These are phyloP conservation scores for Aspergillus luchuensis DNA, from an alignment of 2,329 filamentous ascomycete species.

Conservation along the genomic window DNA sequence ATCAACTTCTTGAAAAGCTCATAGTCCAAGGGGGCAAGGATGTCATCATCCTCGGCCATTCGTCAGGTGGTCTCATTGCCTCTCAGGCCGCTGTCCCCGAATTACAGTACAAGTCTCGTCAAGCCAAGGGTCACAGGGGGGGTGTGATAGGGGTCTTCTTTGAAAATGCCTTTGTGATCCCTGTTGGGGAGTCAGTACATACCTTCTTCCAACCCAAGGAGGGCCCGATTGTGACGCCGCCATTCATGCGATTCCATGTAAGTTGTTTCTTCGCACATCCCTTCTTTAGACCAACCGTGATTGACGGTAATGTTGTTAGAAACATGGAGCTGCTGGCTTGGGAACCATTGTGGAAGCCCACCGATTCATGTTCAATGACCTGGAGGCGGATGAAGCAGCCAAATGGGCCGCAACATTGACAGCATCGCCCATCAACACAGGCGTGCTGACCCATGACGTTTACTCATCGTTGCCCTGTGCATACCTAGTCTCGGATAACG, in stretches of 20 bases:
- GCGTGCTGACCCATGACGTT: conserved; percentile 34
- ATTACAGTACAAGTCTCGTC: conserved; percentile 27
- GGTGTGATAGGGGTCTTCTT: conserved; percentile 35
- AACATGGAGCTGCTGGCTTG: not conserved
- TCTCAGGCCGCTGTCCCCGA: conserved; percentile 34
- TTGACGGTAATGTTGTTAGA: not conserved
- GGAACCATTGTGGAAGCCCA: conserved; percentile 20
- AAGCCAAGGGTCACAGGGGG: conserved; percentile 18
- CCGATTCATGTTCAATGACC: conserved; percentile 14
- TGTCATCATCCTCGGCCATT: conserved; percentile 35
- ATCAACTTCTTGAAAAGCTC: not conserved
- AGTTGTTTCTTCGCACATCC: not conserved
- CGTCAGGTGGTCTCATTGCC: conserved; percentile 38
- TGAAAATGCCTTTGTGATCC: conserved; percentile 34
- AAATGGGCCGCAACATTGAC: conserved; percentile 31
- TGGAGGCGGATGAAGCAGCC: conserved; percentile 25
- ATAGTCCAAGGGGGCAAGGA: conserved; percentile 23
- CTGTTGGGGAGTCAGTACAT: conserved; percentile 32
- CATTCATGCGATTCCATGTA: not conserved
- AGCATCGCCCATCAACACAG: conserved; percentile 30
- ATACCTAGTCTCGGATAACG: conserved; percentile 35
- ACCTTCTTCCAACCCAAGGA: conserved; percentile 36
- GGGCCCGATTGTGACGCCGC: not conserved
- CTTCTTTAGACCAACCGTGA: not conserved
- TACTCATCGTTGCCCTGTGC: conserved; percentile 36